These are phyloP conservation scores for Ganoderma lucidum DNA, from an alignment of 1,284 basidiomycete species.

Conservation along the genomic window DNA sequence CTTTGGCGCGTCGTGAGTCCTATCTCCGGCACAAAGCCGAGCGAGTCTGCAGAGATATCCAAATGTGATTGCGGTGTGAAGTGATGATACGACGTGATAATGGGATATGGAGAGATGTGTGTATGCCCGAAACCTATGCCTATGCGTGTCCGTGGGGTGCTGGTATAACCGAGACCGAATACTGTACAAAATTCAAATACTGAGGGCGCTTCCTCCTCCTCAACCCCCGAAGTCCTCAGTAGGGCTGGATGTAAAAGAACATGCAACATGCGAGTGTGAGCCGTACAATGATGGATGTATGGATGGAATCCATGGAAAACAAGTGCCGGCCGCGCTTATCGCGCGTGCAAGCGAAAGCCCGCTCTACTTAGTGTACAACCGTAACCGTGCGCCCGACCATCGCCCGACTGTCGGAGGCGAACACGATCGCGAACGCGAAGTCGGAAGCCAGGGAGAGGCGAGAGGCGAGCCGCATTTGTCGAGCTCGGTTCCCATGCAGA, in stretches of 20 bases:
- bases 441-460: background rate
- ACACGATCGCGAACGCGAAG: background rate
- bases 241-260: background rate
- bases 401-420: background rate
- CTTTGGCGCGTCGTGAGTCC: background rate
- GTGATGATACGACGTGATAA: conserved; percentile 1
- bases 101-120: background rate
- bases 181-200: too few species aligned
- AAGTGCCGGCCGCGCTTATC: background rate
- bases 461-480: background rate
- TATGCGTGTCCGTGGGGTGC: conserved; percentile 6
- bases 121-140: conserved; percentile 5
- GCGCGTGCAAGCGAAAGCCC: background rate
- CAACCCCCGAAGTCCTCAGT: background rate
- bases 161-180: conserved; percentile 1
- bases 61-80: background rate
- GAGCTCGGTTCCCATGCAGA: conserved; percentile 3
- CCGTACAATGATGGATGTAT: background rate
- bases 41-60: background rate
- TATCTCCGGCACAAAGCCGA: background rate
- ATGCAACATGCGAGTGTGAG: conserved; percentile 4
- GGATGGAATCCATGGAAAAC: background rate
- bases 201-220: background rate
- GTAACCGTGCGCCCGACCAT: background rate
- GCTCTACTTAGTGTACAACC: background rate